phyloP scores from a whole-genome alignment of 805 yeast genomes.

The Martiniozyma abietophila region DNA sequence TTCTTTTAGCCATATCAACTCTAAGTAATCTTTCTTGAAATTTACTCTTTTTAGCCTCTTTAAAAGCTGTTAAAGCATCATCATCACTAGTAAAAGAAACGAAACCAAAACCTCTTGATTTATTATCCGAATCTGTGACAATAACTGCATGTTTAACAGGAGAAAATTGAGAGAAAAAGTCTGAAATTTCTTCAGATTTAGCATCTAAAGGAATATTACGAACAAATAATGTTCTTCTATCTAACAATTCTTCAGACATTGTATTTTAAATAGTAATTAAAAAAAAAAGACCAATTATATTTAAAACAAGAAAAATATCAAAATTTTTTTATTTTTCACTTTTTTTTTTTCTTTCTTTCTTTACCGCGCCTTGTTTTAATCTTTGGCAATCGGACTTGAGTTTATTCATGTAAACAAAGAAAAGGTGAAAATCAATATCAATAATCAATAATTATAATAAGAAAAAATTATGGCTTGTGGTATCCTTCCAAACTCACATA shows the following conservation, averaged over 20 bases:
- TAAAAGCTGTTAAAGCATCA: conserved; percentile 71
- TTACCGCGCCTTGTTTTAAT: not conserved
- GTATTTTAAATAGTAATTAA: not conserved
- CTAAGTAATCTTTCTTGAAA: conserved; percentile 59
- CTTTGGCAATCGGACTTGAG: conserved; percentile 6
- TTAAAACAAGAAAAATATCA: too few species aligned
- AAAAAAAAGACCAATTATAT: not conserved
- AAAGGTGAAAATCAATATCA: not conserved
- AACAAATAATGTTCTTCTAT: conserved; percentile 68
- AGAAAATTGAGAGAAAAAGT: conserved; percentile 81
- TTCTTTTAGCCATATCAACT: conserved; percentile 84
- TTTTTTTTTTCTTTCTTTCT: not conserved
- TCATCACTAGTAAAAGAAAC: conserved; percentile 82
- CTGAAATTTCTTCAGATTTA: conserved; percentile 71
- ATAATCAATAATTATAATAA: too few species aligned
- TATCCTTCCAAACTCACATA: conserved; percentile 26
- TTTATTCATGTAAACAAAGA: not conserved
- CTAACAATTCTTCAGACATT: conserved; percentile 28
- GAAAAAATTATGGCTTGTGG: conserved; percentile 15
- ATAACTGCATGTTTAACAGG: conserved; percentile 94
- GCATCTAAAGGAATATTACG: conserved; percentile 76
- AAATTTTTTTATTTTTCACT: conserved; percentile 1
- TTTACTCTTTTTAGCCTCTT: conserved; percentile 53
- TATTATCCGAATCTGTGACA: conserved; percentile 66
- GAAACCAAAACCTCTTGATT: conserved; percentile 92